Percentiles rank a stretch among this genome's conserved stretches.
Conservation (phyloP, 1,139 yeast species). For the Entelexis sorbosivorans region DNA sequence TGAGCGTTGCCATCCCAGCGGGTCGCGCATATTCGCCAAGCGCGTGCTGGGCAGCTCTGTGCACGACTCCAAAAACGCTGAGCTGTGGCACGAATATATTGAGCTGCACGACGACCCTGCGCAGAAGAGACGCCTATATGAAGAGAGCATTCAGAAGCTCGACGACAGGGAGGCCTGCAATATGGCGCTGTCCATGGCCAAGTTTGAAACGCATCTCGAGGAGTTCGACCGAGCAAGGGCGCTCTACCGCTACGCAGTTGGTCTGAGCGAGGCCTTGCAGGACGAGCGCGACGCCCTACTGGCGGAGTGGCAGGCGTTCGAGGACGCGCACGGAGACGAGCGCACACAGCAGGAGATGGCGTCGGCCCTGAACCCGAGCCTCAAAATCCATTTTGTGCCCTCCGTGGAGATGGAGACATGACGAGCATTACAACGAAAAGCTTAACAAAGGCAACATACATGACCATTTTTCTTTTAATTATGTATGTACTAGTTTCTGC, state of each 20-base stretch:
- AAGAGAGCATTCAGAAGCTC: conserved; percentile 12
- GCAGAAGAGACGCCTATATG: conserved; percentile 12
- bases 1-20: conserved; percentile 4
- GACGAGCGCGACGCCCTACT: background rate
- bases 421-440: no score
- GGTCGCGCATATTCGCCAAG: conserved; percentile 13
- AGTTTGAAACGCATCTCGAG: conserved; percentile 12
- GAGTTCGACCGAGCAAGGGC: conserved; percentile 12
- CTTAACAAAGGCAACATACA: no score
- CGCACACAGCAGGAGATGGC: background rate
- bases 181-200: conserved; percentile 17
- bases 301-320: background rate
- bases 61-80: background rate
- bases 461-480: no score
- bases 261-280: background rate
- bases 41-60: conserved; percentile 6
- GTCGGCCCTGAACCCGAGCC: background rate
- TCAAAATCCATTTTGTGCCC: conserved; percentile 5
- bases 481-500: background rate
- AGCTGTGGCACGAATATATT: conserved; percentile 11
- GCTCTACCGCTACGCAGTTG: conserved; percentile 10
- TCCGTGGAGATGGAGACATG: background rate
- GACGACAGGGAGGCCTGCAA: conserved; percentile 6
- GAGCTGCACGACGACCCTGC: conserved; percentile 6
- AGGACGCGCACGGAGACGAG: background rate